Base-by-base conservation (phyloP, 73 alveolate genomes). In the Breviolum minutum region DNA sequence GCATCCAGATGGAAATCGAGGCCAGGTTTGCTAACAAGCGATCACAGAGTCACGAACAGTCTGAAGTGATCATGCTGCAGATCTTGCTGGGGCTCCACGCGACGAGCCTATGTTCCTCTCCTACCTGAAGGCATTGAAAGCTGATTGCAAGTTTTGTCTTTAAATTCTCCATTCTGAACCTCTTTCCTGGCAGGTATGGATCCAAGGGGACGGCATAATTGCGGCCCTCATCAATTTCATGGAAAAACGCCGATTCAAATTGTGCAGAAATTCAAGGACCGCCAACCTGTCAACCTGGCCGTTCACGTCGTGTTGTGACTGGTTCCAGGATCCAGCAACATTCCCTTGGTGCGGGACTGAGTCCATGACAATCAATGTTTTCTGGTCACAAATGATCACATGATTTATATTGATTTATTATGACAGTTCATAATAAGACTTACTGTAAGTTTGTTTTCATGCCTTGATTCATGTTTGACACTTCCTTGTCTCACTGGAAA, bases 161-260 rank as follows among this genome's bases (percentile, higher is more conserved):
- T 74, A 40, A 17, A 19, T 17, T 11, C 85, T 74, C 13, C 54
- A 40, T 40, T 3, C 54, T 40, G 5, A 40, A 0, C 54, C 54
- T 3, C 5, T 40, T 40, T 40, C 96, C 87, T 32, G 62, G 30
- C 20, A 92, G 98, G 98, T 66, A 76, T 74, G 61, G 98, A 92
- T 81, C 98, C 98, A 2, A 64, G 98, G n/a, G 98, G 98, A 26
- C 98, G 98, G 12, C 98, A 92, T 80, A 76, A 92, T 54, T 92
- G 98, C 24, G 98, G 98, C 29, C 98, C 98, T 26, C 73, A 92
- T 63, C 89, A 73, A 62, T 92, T 60, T 63, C 83, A 70, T 29
- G 98, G 98, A 30, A 92, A 92, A 69, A 92, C 98, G 64, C 98
- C 98, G n/a, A 84, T 70, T 80, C 98, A 92, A 81, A 92, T 92